Evolutionary conservation across 2,329 filamentous ascomycete species (phyloP).

Genomic region (Aspergillus sp.): DNA sequence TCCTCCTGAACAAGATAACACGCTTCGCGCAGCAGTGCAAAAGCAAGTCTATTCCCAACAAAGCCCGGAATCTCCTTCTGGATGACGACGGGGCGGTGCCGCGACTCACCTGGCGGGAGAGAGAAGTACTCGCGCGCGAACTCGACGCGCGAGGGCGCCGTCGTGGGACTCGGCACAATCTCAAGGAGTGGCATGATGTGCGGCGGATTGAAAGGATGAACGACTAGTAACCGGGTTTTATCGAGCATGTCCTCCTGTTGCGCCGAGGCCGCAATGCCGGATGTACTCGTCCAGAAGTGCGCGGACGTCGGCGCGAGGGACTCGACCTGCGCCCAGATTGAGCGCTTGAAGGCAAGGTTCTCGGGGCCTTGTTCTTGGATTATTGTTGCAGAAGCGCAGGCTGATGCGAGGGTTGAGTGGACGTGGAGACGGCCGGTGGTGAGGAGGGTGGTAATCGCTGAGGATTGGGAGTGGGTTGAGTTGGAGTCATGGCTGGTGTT

Average conservation of each 20-base stretch:
- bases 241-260: conserved; percentile 52
- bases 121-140: conserved; percentile 48
- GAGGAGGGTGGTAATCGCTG: conserved; percentile 17
- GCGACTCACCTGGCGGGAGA: conserved; percentile 11
- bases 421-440: conserved; percentile 24
- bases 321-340: conserved; percentile 58
- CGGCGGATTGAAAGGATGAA: conserved; percentile 66
- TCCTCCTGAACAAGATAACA: conserved; percentile 59
- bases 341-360: conserved; percentile 55
- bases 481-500: neutral
- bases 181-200: conserved; percentile 66
- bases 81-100: conserved; percentile 53
- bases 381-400: conserved; percentile 48
- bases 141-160: conserved; percentile 34
- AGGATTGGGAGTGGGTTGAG: neutral
- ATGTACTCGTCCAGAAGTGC: conserved; percentile 63
- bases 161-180: conserved; percentile 57
- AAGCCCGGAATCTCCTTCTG: conserved; percentile 60
- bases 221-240: conserved; percentile 54
- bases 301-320: conserved; percentile 48
- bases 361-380: conserved; percentile 66
- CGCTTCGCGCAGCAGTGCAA: conserved; percentile 61
- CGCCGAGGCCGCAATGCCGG: conserved; percentile 59
- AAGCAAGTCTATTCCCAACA: conserved; percentile 62
- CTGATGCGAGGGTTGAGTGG: conserved; percentile 23